phyloP scores from a whole-genome alignment of 352 stramenopile species.

The Phytophthora crassamura region DNA sequence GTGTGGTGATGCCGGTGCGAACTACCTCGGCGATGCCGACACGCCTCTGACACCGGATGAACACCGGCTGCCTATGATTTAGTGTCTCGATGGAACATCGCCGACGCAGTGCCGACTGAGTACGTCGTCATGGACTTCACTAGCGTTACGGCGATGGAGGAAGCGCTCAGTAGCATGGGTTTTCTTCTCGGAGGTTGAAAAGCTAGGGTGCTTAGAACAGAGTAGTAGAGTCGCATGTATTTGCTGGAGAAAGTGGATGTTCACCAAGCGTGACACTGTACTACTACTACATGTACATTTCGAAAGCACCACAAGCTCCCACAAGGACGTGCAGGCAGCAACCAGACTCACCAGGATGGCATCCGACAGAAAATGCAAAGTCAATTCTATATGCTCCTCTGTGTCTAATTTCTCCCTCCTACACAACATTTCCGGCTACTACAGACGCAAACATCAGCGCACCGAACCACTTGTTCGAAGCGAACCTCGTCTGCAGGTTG shows the following conservation, averaged over 20 bases:
- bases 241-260: too few species aligned
- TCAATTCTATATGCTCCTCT: too few species aligned
- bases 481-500: constrained; percentile 95
- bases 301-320: too few species aligned
- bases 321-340: too few species aligned
- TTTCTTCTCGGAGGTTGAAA: too few species aligned
- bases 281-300: too few species aligned
- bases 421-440: constrained; percentile 77
- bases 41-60: constrained; percentile 53
- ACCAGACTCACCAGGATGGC: too few species aligned
- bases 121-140: constrained; percentile 89
- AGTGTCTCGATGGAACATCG: constrained; percentile 69
- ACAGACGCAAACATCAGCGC: constrained; percentile 86
- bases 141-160: constrained; percentile 84
- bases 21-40: constrained; percentile 15
- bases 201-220: too few species aligned
- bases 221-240: too few species aligned
- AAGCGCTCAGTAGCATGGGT: too few species aligned
- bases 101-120: constrained; percentile 53
- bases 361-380: too few species aligned
- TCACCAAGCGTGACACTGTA: too few species aligned
- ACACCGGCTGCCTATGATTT: constrained; percentile 50
- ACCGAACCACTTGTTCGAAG: constrained; percentile 93
- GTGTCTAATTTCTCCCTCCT: constrained; percentile 1
- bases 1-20: constrained; percentile 8